These are phyloP conservation scores for Arabis alpina DNA, from an alignment of 345 rosid species.

Conservation along the genomic window DNA sequence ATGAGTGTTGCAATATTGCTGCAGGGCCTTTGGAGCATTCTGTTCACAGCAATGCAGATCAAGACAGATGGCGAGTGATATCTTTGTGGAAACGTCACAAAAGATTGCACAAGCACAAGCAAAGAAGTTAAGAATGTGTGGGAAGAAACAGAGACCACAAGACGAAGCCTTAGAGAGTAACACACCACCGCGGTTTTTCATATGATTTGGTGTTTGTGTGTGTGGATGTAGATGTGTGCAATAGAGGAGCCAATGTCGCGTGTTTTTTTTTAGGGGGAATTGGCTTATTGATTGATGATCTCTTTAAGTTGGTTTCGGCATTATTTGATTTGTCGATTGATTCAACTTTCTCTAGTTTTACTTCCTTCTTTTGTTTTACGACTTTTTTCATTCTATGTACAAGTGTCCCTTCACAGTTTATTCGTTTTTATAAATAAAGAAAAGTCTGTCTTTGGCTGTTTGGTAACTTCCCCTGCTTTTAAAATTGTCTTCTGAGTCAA, in stretches of 20 bases:
- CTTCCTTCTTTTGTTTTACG: not conserved
- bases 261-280: not conserved
- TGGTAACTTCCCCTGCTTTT: no score
- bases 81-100: not conserved
- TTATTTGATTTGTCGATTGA: constrained; percentile 1
- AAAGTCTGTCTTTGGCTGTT: no score
- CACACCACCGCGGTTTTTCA: constrained; percentile 12
- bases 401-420: no score
- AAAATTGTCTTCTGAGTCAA: no score
- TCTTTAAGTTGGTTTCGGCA: not conserved
- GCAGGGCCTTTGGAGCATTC: constrained; percentile 35
- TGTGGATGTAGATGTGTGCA: not conserved
- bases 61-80: constrained; percentile 27
- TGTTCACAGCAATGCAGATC: constrained; percentile 22
- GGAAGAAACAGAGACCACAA: not conserved
- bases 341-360: not conserved
- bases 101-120: not conserved
- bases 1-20: not conserved
- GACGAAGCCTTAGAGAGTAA: not conserved
- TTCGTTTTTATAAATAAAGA: no score
- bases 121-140: constrained; percentile 20
- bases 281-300: no score
- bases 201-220: not conserved
- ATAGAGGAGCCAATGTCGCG: not conserved
- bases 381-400: not conserved